These are phyloP conservation scores for Picochlorum sp. DNA, from an alignment of 139 green algal genomes.

Conservation along the genomic window DNA sequence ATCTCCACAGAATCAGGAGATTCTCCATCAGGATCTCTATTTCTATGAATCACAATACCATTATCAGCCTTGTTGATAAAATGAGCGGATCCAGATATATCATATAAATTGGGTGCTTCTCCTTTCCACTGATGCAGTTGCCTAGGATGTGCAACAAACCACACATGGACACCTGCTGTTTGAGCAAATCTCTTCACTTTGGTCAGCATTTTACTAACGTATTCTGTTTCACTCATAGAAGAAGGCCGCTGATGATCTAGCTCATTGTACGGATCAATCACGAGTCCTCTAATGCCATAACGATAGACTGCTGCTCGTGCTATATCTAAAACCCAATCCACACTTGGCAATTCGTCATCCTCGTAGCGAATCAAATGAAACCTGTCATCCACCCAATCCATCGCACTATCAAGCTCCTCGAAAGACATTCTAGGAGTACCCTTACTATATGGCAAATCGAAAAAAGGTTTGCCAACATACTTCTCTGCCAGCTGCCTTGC, in stretches of 20 bases:
- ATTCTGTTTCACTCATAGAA: conserved; percentile 82
- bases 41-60: conserved; percentile 89
- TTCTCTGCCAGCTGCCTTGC: conserved; percentile 85
- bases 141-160: conserved; percentile 92
- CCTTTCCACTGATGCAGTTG: conserved; percentile 76
- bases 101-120: conserved; percentile 76
- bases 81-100: conserved; percentile 87
- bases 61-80: conserved; percentile 98
- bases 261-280: conserved; percentile 99
- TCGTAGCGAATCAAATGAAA: conserved; percentile 77
- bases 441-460: conserved; percentile 38
- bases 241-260: conserved; percentile 66
- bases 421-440: conserved; percentile 33
- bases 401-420: conserved; percentile 50
- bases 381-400: conserved; percentile 71
- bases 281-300: conserved; percentile 86
- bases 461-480: conserved; percentile 64
- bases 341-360: conserved; percentile 69
- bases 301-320: conserved; percentile 42
- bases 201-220: conserved; percentile 87
- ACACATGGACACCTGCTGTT: conserved; percentile 78
- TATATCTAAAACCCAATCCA: conserved; percentile 88
- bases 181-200: conserved; percentile 65
- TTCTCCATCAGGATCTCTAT: conserved; percentile 38
- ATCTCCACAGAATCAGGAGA: conserved; percentile 39